These are phyloP conservation scores for Scleroderma citrinum DNA, from an alignment of 768 basidiomycete species.

Conservation along the genomic window DNA sequence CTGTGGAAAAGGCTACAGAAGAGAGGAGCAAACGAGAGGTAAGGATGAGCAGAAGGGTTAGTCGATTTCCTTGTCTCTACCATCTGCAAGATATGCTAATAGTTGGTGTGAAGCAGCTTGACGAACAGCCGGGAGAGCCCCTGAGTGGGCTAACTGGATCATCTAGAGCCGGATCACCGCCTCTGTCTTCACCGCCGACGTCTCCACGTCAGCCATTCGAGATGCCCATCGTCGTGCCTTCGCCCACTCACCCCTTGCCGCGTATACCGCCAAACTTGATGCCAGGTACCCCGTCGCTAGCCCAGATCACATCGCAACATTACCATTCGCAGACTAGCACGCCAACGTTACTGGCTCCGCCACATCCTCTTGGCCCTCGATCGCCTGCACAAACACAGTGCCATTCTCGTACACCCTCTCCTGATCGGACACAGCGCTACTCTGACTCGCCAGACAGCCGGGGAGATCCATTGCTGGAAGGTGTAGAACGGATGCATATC, in stretches of 20 bases:
- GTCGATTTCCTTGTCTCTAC: conserved; percentile 14
- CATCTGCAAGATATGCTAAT: neutral
- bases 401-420: conserved; percentile 68
- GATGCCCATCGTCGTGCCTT: conserved; percentile 26
- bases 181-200: conserved; percentile 13
- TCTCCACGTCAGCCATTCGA: conserved; percentile 29
- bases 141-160: conserved; percentile 15
- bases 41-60: conserved; percentile 61
- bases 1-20: conserved; percentile 46
- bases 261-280: conserved; percentile 30
- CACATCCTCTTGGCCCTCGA: conserved; percentile 71
- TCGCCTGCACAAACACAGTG: conserved; percentile 42
- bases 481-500: conserved; percentile 23
- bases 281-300: conserved; percentile 11
- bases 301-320: conserved; percentile 11
- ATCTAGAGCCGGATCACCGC: conserved; percentile 27
- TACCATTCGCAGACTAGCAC: conserved; percentile 23
- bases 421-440: conserved; percentile 34
- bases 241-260: conserved; percentile 33
- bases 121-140: conserved; percentile 19
- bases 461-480: conserved; percentile 19
- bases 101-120: conserved; percentile 12
- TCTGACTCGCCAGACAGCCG: conserved; percentile 20
- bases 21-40: conserved; percentile 67
- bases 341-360: conserved; percentile 49